Percentiles rank a stretch among this genome's conserved stretches.
Evolutionary conservation across 2,329 filamentous ascomycete genomes (phyloP).

Genomic region (Amesomyces nigricolor): DNA sequence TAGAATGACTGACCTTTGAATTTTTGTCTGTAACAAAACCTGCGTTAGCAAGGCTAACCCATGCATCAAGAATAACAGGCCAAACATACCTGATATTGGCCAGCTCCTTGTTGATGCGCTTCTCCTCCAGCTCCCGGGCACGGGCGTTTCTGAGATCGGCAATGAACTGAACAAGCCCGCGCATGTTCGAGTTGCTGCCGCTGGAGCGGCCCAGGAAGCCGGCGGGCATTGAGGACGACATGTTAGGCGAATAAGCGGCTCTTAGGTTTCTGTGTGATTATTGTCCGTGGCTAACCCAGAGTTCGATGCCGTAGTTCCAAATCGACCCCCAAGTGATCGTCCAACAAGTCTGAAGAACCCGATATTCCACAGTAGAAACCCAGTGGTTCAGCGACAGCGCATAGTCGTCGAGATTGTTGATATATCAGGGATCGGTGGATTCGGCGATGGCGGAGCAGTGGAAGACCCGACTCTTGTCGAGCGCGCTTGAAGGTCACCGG

Average conservation of each 20-base stretch:
- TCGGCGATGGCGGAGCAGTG: slow-evolving; percentile 12
- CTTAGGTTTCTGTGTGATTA: neutral
- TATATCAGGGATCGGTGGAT: neutral
- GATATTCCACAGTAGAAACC: neutral
- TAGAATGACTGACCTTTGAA: slow-evolving; percentile 63
- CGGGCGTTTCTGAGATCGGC: slow-evolving; percentile 92
- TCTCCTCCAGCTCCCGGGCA: slow-evolving; percentile 93
- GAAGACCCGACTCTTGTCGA: neutral
- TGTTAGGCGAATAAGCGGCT: slow-evolving; percentile 28
- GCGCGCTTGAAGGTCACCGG: slow-evolving; percentile 7
- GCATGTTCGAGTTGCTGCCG: slow-evolving; percentile 62
- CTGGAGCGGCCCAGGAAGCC: slow-evolving; percentile 63
- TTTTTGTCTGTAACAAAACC: slow-evolving; percentile 60
- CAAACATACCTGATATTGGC: slow-evolving; percentile 76
- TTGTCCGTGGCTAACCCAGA: neutral
- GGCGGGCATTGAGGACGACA: slow-evolving; percentile 49
- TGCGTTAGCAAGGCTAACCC: neutral
- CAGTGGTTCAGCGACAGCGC: slow-evolving; percentile 11
- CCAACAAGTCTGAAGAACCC: neutral
- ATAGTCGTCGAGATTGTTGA: slow-evolving; percentile 9
- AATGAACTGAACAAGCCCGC: slow-evolving; percentile 94
- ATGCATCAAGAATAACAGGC: neutral
- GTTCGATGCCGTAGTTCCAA: neutral
- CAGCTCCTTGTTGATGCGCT: slow-evolving; percentile 98
- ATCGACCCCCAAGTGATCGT: neutral